Evolutionary conservation across 1,284 basidiomycete species (phyloP).

Genomic region (Lentinus polychrous): DNA sequence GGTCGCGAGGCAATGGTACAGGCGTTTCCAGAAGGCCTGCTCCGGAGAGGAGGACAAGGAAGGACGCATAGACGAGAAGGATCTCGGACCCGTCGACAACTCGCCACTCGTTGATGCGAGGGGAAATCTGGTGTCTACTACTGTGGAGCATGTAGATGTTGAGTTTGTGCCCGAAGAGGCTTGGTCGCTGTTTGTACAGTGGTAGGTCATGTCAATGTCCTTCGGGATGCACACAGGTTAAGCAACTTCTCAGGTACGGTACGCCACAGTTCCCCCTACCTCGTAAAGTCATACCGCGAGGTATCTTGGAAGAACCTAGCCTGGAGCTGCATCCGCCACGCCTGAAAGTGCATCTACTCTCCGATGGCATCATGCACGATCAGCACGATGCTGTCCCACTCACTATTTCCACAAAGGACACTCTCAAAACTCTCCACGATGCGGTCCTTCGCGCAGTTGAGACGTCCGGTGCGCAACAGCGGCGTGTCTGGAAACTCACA

Average conservation of each 20-base stretch:
- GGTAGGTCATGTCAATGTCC: conserved; percentile 17
- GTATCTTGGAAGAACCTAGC: conserved; percentile 40
- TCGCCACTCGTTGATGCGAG: conserved; percentile 49
- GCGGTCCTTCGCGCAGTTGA: conserved; percentile 21
- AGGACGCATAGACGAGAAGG: conserved; percentile 49
- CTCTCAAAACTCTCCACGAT: conserved; percentile 14
- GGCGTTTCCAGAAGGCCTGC: conserved; percentile 67
- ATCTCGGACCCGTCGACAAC: conserved; percentile 75
- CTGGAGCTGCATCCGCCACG: conserved; percentile 78
- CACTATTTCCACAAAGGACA: conserved; percentile 46
- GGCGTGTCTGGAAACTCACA: conserved; percentile 51
- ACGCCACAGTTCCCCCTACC: conserved; percentile 45
- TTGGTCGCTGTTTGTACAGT: conserved; percentile 58
- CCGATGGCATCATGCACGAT: conserved; percentile 6
- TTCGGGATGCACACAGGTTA: neutral
- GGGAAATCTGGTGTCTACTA: conserved; percentile 42
- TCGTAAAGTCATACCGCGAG: conserved; percentile 62
- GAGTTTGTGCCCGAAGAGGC: conserved; percentile 71
- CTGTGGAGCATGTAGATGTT: conserved; percentile 65
- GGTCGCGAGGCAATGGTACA: conserved; percentile 66
- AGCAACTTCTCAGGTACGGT: conserved; percentile 57
- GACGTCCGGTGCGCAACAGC: conserved; percentile 11
- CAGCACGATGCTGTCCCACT: conserved; percentile 13
- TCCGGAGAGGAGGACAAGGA: conserved; percentile 61
- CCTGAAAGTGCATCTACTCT: conserved; percentile 53